Conservation (phyloP, 164 flowering plant genomes). For the Dillenia turbinata region DNA sequence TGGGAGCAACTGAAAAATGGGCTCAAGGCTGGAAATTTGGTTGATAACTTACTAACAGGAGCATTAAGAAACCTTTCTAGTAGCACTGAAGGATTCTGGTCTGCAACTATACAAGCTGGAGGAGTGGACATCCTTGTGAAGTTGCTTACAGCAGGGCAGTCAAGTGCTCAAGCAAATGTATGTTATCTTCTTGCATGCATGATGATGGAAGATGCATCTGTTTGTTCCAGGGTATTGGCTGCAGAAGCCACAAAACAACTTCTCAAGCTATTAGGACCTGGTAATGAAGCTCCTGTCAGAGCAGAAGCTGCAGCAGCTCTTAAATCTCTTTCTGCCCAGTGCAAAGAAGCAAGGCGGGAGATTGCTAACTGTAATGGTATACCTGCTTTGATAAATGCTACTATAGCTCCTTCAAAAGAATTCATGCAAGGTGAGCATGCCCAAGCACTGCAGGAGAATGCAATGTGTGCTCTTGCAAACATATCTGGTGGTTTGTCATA, state of each 20-base stretch:
- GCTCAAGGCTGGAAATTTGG: conserved; percentile 60
- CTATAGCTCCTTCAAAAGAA: conserved; percentile 99
- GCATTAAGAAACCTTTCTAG: conserved; percentile 75
- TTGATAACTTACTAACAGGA: conserved; percentile 79
- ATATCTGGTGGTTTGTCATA: conserved; percentile 96
- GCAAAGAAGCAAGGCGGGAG: conserved; percentile 82
- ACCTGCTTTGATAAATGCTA: conserved; percentile 95
- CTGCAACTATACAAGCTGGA: conserved; percentile 76
- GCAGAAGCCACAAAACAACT: conserved; percentile 83
- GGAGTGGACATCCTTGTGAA: conserved; percentile 89
- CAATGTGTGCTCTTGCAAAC: conserved; percentile 98
- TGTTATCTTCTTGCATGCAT: conserved; percentile 91
- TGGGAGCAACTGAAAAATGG: conserved; percentile 85
- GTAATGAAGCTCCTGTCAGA: conserved; percentile 84
- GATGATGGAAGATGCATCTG: conserved; percentile 94
- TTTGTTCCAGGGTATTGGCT: conserved; percentile 71
- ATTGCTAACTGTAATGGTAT: conserved; percentile 83
- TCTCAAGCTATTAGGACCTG: conserved; percentile 75
- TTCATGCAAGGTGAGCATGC: conserved; percentile 99
- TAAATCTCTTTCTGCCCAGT: conserved; percentile 91
- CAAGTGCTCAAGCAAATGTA: conserved; percentile 85
- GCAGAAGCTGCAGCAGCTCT: conserved; percentile 98
- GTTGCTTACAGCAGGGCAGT: conserved; percentile 62
- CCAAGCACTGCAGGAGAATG: conserved; percentile 96
- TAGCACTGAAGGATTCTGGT: conserved; percentile 89